These are phyloP conservation scores for Neurospora sp. DNA, from an alignment of 495 filamentous ascomycete species.

Conservation along the genomic window DNA sequence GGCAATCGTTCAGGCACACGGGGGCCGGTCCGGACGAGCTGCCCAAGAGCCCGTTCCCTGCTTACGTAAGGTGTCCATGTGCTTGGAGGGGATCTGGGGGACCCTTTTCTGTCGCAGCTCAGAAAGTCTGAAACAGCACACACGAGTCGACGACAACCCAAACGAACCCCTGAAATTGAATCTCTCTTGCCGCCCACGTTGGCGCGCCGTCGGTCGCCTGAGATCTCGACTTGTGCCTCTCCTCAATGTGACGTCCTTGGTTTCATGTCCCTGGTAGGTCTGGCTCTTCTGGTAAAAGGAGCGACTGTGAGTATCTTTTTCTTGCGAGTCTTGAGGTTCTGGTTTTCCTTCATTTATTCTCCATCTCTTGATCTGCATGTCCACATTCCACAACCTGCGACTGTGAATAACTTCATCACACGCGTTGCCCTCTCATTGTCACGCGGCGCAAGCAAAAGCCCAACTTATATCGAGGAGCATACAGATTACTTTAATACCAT, in stretches of 20 bases:
- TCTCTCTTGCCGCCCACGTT: conserved; percentile 9
- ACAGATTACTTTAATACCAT: background rate
- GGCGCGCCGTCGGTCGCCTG: background rate
- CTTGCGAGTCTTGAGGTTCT: background rate
- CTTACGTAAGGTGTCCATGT: background rate
- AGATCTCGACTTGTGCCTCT: background rate
- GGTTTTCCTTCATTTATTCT: background rate
- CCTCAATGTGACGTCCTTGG: conserved; percentile 17
- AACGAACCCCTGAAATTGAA: conserved; percentile 25
- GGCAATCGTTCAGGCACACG: background rate
- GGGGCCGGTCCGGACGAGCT: background rate
- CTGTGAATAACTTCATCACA: background rate
- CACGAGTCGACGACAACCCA: conserved; percentile 22
- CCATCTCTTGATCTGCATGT: background rate
- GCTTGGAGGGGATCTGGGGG: background rate
- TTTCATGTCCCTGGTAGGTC: conserved; percentile 11
- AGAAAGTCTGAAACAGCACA: background rate
- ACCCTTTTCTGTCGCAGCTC: background rate
- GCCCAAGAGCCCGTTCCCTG: background rate
- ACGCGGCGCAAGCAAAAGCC: background rate
- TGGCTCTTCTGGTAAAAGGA: background rate
- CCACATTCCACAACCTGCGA: background rate
- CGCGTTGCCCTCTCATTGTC: background rate
- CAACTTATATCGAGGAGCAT: background rate
- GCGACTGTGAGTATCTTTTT: background rate